Conservation (phyloP, 305 asterid species). For the Solanum hybrid region DNA sequence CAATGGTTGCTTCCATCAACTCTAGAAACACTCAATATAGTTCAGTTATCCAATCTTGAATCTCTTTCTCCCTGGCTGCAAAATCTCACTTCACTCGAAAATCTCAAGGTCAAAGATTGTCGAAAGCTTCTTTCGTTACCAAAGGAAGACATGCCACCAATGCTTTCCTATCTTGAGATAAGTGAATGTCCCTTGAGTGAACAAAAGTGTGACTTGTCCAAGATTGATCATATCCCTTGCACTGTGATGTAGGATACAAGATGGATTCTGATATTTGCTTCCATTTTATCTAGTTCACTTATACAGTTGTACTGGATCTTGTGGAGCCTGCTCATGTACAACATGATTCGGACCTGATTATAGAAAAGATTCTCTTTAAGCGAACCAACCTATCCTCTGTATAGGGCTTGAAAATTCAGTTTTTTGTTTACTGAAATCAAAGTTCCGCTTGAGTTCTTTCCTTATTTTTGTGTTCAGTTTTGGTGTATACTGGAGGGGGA, state of each 20-base stretch:
- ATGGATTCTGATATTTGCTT: not conserved
- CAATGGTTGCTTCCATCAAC: conserved; percentile 40
- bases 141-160: conserved; percentile 28
- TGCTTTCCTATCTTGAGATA: conserved; percentile 40
- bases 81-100: conserved; percentile 38
- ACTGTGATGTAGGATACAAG: conserved; percentile 28
- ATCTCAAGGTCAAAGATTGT: conserved; percentile 34
- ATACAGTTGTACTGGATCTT: not conserved
- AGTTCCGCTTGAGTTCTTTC: too few relatives aligned
- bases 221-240: conserved; percentile 42
- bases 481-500: too few relatives aligned
- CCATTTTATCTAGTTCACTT: too few relatives aligned
- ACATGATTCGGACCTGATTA: not conserved
- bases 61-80: conserved; percentile 45
- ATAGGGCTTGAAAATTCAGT: not conserved
- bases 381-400: not conserved
- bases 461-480: too few relatives aligned
- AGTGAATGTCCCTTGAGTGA: conserved; percentile 32
- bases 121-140: conserved; percentile 25
- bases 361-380: not conserved
- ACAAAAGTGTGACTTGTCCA: conserved; percentile 24
- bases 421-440: too few relatives aligned
- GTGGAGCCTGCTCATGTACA: not conserved
- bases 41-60: conserved; percentile 19
- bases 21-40: conserved; percentile 28